Percentiles rank a stretch among this genome's conserved stretches.
phyloP scores from a whole-genome alignment of 2,329 filamentous ascomycete genomes.

The Cadophora luteo-olivacea region DNA sequence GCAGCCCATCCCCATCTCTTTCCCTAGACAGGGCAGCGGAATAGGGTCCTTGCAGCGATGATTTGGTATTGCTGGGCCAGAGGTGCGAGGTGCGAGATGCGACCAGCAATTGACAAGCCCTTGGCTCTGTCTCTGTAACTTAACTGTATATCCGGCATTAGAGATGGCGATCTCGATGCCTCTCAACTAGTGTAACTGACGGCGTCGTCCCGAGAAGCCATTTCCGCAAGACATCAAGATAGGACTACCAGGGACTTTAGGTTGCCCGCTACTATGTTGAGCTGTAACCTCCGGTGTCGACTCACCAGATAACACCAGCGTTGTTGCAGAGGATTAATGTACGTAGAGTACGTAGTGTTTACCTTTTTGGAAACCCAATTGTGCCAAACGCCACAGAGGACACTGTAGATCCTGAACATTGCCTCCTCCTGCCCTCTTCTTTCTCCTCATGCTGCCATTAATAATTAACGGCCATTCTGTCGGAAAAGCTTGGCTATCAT shows the following conservation, averaged over 20 bases:
- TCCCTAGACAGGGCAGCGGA: background rate
- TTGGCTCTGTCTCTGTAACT: background rate
- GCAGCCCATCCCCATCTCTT: background rate
- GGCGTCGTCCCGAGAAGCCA: constrained; percentile 20
- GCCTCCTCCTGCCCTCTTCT: background rate
- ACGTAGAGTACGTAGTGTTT: background rate
- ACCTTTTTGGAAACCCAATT: background rate
- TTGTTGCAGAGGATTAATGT: background rate
- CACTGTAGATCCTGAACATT: background rate
- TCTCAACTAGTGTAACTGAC: constrained; percentile 16
- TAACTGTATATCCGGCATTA: constrained; percentile 16
- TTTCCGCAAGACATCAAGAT: constrained; percentile 13
- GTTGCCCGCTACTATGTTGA: constrained; percentile 4
- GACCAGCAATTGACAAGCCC: background rate
- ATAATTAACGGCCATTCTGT: constrained; percentile 15
- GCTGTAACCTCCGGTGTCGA: constrained; percentile 1
- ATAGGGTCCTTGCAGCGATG: constrained; percentile 14
- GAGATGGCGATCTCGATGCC: constrained; percentile 20
- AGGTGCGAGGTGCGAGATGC: constrained; percentile 5
- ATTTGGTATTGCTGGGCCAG: constrained; percentile 16
- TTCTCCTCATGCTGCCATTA: background rate
- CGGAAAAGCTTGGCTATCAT: constrained; percentile 25
- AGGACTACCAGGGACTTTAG: background rate
- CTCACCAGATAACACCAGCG: background rate
- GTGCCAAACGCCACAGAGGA: background rate